Percentiles rank a stretch among this genome's conserved stretches.
Evolutionary conservation across 164 flowering plant species (phyloP).

Genomic region (Piper longum): DNA sequence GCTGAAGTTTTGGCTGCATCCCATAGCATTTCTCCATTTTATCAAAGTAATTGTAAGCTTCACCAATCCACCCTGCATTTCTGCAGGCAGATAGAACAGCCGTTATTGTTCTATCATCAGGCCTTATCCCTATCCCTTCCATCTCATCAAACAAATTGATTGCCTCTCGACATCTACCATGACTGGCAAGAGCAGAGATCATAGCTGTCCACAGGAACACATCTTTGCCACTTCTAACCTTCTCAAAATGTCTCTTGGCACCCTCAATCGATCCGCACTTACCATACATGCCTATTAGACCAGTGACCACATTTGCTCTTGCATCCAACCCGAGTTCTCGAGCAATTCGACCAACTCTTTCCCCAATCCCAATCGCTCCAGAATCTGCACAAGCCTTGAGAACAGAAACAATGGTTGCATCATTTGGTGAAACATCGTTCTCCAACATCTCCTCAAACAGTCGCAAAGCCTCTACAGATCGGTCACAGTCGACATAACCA

Average conservation of each 20-base stretch:
- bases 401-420: conserved; percentile 30
- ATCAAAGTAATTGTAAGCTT: conserved; percentile 16
- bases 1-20: conserved; percentile 30
- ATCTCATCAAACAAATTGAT: conserved; percentile 19
- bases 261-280: conserved; percentile 35
- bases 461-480: conserved; percentile 20
- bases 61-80: conserved; percentile 25
- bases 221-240: conserved; percentile 11
- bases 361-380: conserved; percentile 29
- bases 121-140: conserved; percentile 13
- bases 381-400: conserved; percentile 31
- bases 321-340: conserved; percentile 7
- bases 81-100: conserved; percentile 40
- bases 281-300: conserved; percentile 36
- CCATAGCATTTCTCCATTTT: conserved; percentile 21
- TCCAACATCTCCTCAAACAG: conserved; percentile 25
- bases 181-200: conserved; percentile 32
- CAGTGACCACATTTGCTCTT: conserved; percentile 23
- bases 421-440: conserved; percentile 24
- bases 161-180: conserved; percentile 30
- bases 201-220: conserved; percentile 37
- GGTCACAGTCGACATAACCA: conserved; percentile 22
- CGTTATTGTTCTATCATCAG: conserved; percentile 33
- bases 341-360: conserved; percentile 18
- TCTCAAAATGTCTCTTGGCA: conserved; percentile 22